Evolutionary conservation across 371 early-diverging fungal genomes (phyloP).

Genomic region (Apophysomyces elegans): DNA sequence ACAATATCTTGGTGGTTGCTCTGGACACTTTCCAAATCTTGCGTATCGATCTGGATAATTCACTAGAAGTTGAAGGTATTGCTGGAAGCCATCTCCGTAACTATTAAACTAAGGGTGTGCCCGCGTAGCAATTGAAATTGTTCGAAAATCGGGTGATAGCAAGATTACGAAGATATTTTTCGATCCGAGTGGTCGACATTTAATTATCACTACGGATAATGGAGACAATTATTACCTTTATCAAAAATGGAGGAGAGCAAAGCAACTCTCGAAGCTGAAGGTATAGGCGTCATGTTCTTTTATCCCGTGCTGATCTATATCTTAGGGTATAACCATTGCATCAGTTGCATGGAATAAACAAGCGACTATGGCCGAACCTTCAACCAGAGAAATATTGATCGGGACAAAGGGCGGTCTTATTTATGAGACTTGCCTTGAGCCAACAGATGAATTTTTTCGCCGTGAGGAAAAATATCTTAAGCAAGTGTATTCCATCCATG

Average conservation of each 20-base stretch:
- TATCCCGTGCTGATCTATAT: neutral
- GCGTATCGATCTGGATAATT: constrained; percentile 72
- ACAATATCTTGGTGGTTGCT: constrained; percentile 77
- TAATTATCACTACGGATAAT: constrained; percentile 73
- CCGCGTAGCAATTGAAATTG: constrained; percentile 64
- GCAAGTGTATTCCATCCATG: constrained; percentile 63
- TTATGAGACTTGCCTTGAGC: constrained; percentile 82
- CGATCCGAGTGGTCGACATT: constrained; percentile 76
- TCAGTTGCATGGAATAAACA: constrained; percentile 80
- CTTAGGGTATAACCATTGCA: constrained; percentile 65
- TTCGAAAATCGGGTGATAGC: constrained; percentile 52
- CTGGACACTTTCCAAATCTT: constrained; percentile 68
- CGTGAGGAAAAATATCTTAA: constrained; percentile 74
- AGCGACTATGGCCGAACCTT: constrained; percentile 37
- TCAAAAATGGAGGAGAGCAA: constrained; percentile 76
- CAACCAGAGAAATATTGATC: constrained; percentile 77
- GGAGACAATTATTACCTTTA: constrained; percentile 79
- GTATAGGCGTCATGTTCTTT: constrained; percentile 37
- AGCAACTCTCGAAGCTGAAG: constrained; percentile 69
- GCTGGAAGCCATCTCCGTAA: neutral
- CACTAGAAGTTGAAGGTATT: constrained; percentile 37
- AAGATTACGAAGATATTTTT: constrained; percentile 66
- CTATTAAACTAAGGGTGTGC: neutral
- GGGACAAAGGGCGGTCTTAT: constrained; percentile 82
- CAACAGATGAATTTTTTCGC: constrained; percentile 80